phyloP scores from a whole-genome alignment of 2,329 filamentous ascomycete genomes.

The Chrysoporthe puriensis region DNA sequence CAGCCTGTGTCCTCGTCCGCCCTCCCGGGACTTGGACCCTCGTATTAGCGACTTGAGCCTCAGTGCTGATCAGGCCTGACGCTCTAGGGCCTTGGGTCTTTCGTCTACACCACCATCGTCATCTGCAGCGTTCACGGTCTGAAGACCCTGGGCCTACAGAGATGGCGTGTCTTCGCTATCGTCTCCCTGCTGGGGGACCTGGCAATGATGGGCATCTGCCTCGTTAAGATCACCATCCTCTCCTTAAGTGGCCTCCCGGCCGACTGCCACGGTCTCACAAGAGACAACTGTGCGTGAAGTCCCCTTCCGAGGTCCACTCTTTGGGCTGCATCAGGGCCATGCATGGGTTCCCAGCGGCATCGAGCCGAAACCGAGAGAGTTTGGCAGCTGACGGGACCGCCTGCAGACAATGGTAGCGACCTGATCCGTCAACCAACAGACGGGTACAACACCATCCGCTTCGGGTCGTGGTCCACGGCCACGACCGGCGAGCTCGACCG shows the following conservation, averaged over 20 bases:
- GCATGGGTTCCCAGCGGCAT: neutral
- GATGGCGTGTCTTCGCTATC: conserved; percentile 30
- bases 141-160: conserved; percentile 26
- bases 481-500: conserved; percentile 28
- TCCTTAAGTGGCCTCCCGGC: conserved; percentile 27
- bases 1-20: neutral
- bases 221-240: conserved; percentile 32
- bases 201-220: conserved; percentile 31
- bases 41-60: neutral
- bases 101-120: conserved; percentile 32
- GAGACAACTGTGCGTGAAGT: conserved; percentile 27
- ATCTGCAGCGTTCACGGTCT: conserved; percentile 31
- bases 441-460: conserved; percentile 26
- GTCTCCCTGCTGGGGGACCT: conserved; percentile 33
- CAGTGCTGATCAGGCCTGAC: neutral
- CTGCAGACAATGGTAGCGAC: conserved; percentile 24
- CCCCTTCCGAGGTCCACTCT: neutral
- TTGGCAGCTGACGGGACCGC: neutral
- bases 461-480: conserved; percentile 17
- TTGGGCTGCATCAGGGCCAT: neutral
- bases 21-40: neutral
- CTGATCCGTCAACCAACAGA: conserved; percentile 25
- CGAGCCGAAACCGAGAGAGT: neutral
- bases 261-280: conserved; percentile 29
- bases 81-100: conserved; percentile 28